A percentile compares a stretch with the other conserved stretches of the same genome.
phyloP scores from a whole-genome alignment of 163 green algal species.

The Chlorella variabilis region DNA sequence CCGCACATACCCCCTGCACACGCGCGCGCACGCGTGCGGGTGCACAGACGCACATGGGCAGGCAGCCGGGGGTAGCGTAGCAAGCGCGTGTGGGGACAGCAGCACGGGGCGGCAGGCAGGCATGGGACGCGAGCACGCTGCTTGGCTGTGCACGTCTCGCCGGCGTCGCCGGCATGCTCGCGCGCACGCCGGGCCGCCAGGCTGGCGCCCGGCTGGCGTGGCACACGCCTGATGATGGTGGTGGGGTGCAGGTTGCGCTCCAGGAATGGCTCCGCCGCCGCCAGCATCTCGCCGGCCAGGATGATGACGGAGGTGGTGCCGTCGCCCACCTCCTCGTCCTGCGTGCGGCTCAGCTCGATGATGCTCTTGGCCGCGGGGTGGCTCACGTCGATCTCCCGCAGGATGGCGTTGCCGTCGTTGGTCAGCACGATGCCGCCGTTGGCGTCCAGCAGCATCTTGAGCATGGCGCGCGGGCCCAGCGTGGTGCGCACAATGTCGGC shows the following conservation, averaged over 20 bases:
- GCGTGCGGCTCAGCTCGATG: slow-evolving; percentile 97
- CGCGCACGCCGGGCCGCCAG: too few relatives aligned
- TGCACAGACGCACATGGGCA: background rate
- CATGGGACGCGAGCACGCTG: too few relatives aligned
- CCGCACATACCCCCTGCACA: slow-evolving; percentile 75
- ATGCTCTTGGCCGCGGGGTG: slow-evolving; percentile 99
- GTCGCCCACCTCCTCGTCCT: slow-evolving; percentile 99
- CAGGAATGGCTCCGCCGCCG: slow-evolving; percentile 92
- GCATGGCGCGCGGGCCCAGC: slow-evolving; percentile 96
- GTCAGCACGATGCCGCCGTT: slow-evolving; percentile 98
- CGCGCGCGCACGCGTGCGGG: too few relatives aligned
- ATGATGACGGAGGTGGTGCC: slow-evolving; percentile 99
- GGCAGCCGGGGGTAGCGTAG: background rate
- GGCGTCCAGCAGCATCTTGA: slow-evolving; percentile 99
- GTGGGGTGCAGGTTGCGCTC: slow-evolving; percentile 97
- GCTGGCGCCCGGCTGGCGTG: too few relatives aligned
- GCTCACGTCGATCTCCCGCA: slow-evolving; percentile 97
- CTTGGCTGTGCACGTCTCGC: too few relatives aligned
- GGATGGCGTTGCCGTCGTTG: slow-evolving; percentile 98
- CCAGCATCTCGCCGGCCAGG: slow-evolving; percentile 88
- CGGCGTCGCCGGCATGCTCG: too few relatives aligned
- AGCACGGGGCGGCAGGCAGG: too few relatives aligned
- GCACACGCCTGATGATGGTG: slow-evolving; percentile 85
- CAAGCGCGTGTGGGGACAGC: background rate
- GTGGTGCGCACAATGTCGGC: slow-evolving; percentile 98